phyloP scores from a whole-genome alignment of 495 filamentous ascomycete genomes.

The Lepraria neglecta region DNA sequence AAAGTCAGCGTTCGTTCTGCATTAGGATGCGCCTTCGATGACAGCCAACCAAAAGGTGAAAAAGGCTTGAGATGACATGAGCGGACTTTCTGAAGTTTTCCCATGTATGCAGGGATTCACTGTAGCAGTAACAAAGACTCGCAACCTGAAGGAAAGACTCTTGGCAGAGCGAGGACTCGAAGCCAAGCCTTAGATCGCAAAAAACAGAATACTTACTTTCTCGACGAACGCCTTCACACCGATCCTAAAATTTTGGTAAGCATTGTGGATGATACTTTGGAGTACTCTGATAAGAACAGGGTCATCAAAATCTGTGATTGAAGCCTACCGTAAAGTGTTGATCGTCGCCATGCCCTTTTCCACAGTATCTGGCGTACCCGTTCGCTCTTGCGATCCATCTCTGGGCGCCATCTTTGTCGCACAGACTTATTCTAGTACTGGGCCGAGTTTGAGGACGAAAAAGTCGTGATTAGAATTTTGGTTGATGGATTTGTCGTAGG shows the following conservation, averaged over 20 bases:
- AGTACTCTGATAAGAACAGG: conserved; percentile 28
- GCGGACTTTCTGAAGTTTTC: not conserved
- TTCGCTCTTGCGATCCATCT: conserved; percentile 44
- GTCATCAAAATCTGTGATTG: not conserved
- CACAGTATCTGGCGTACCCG: conserved; percentile 54
- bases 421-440: not conserved
- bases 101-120: not conserved
- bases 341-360: conserved; percentile 75
- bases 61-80: conserved; percentile 21
- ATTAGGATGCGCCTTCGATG: not conserved
- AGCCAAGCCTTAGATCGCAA: not conserved
- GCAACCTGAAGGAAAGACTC: not conserved
- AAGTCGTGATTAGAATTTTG: not conserved
- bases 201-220: conserved; percentile 46
- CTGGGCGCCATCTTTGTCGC: conserved; percentile 41
- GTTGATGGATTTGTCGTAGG: conserved; percentile 11
- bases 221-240: conserved; percentile 68
- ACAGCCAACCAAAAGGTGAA: not conserved
- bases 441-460: conserved; percentile 7
- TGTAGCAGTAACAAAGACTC: not conserved
- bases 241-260: conserved; percentile 49
- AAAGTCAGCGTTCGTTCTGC: conserved; percentile 16
- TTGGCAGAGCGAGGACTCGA: conserved; percentile 1
- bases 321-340: conserved; percentile 60
- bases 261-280: conserved; percentile 13